Percentiles rank a stretch among this genome's conserved stretches.
phyloP scores from a whole-genome alignment of 805 yeast genomes.

The Dipodascopsis uninucleata region DNA sequence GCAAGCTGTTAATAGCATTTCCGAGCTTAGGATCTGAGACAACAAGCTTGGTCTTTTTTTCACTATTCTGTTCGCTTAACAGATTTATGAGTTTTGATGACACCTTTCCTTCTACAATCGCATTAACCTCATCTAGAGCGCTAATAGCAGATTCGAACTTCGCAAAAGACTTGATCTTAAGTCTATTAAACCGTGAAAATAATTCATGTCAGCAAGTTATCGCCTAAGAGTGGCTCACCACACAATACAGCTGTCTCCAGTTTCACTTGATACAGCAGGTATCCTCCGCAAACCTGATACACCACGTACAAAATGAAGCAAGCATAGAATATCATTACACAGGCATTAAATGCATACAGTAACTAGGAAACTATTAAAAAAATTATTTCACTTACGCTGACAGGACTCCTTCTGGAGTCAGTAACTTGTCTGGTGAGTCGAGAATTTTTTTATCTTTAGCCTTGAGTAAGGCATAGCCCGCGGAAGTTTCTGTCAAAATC shows the following conservation, averaged over 20 bases:
- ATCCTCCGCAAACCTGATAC: no score
- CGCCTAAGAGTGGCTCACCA: no score
- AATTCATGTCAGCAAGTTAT: no score
- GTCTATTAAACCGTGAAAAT: no score
- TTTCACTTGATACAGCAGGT: no score
- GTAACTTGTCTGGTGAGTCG: slow-evolving; percentile 56
- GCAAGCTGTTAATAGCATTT: slow-evolving; percentile 87
- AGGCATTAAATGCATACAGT: no score
- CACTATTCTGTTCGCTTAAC: slow-evolving; percentile 68
- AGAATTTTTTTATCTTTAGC: slow-evolving; percentile 96
- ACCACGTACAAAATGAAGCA: no score
- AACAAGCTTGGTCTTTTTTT: slow-evolving; percentile 69
- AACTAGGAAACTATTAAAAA: no score
- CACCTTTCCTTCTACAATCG: slow-evolving; percentile 90
- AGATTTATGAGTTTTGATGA: slow-evolving; percentile 75
- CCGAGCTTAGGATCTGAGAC: slow-evolving; percentile 93
- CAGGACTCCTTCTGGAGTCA: slow-evolving; percentile 24
- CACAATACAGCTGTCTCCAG: no score
- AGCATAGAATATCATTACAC: no score
- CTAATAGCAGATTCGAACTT: slow-evolving; percentile 92
- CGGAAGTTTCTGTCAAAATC: slow-evolving; percentile 92
- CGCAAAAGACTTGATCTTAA: slow-evolving; percentile 92
- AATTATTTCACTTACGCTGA: slow-evolving; percentile 27
- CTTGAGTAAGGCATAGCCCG: slow-evolving; percentile 96
- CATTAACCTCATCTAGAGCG: slow-evolving; percentile 91